phyloP scores from a whole-genome alignment of 306 rosid genomes.

The Quercus gilva region DNA sequence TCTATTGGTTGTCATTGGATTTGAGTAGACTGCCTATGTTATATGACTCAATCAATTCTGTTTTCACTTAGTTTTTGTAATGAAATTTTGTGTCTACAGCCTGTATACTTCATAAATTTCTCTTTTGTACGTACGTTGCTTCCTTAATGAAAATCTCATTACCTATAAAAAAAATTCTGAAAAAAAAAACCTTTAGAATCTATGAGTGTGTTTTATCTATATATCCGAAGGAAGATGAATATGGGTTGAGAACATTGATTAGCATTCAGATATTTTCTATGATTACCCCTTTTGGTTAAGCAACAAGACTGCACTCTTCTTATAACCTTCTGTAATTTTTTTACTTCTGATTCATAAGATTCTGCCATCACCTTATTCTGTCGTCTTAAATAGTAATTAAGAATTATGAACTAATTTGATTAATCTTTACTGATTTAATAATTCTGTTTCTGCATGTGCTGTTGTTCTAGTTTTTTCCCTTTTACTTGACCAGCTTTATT shows the following conservation, averaged over 20 bases:
- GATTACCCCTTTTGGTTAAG: background rate
- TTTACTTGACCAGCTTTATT: background rate
- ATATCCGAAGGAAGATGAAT: too few species aligned
- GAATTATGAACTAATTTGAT: background rate
- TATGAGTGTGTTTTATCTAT: background rate
- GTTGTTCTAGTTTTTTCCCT: background rate
- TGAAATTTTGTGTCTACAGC: too few species aligned
- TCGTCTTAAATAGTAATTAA: background rate
- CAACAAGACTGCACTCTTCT: background rate
- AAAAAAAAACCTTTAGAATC: background rate
- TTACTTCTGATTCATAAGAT: background rate
- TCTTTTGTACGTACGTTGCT: too few species aligned
- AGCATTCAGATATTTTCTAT: background rate
- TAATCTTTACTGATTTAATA: background rate
- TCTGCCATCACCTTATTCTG: background rate
- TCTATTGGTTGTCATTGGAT: too few species aligned
- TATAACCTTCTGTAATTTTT: background rate
- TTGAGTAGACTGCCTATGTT: too few species aligned
- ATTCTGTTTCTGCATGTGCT: background rate
- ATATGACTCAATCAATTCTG: too few species aligned
- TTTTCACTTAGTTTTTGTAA: too few species aligned
- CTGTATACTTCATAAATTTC: too few species aligned
- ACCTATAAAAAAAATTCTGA: background rate
- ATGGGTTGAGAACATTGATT: background rate
- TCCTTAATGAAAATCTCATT: too few species aligned